Evolutionary conservation across 495 filamentous ascomycete species (phyloP).

Genomic region (Neurospora cerealis): DNA sequence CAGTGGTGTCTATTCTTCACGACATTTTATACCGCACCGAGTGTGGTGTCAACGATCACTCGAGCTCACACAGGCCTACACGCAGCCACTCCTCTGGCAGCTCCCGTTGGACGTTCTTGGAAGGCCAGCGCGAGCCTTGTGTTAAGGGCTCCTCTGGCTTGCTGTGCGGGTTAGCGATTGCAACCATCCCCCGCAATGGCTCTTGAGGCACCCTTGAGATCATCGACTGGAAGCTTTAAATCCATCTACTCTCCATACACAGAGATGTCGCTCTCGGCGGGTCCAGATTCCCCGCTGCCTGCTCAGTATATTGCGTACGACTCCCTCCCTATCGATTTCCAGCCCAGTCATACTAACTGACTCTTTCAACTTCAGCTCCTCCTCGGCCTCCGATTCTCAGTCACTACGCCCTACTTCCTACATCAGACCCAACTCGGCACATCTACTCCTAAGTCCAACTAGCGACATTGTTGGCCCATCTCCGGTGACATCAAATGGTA

Average conservation of each 20-base stretch:
- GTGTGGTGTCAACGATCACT: not conserved
- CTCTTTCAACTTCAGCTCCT: conserved; percentile 22
- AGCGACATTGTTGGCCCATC: conserved; percentile 60
- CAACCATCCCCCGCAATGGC: conserved; percentile 34
- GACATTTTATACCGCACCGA: not conserved
- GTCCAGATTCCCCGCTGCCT: conserved; percentile 40
- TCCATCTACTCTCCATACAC: conserved; percentile 50
- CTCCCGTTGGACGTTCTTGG: not conserved
- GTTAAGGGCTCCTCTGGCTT: not conserved
- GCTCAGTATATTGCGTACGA: conserved; percentile 39
- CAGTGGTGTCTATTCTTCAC: not conserved
- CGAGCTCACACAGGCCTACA: not conserved
- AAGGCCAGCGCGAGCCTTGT: not conserved
- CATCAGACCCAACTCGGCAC: conserved; percentile 28
- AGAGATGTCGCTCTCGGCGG: conserved; percentile 46
- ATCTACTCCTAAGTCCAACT: conserved; percentile 33
- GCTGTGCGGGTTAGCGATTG: not conserved
- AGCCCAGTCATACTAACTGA: conserved; percentile 1
- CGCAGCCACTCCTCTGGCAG: not conserved
- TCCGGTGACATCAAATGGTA: conserved; percentile 66
- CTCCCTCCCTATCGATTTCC: not conserved
- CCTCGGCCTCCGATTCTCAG: conserved; percentile 28
- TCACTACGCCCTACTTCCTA: conserved; percentile 32
- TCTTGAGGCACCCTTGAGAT: conserved; percentile 47
- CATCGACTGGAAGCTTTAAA: conserved; percentile 44